Base-by-base conservation (phyloP, 2,329 filamentous ascomycete genomes). In the Rhinocladiella mackenziei region DNA sequence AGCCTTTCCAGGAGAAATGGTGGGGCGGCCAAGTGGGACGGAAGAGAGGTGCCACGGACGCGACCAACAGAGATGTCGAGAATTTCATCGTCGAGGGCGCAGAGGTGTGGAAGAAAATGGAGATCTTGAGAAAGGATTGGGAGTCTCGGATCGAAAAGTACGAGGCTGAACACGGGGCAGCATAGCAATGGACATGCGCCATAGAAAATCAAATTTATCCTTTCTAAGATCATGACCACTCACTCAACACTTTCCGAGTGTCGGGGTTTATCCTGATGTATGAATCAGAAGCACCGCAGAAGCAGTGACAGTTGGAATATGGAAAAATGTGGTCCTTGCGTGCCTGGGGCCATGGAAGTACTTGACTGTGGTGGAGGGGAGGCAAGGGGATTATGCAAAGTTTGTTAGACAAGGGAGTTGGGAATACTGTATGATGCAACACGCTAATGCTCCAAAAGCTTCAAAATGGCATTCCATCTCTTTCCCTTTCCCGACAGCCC, bases 101-200 rank as follows among this genome's bases (percentile, higher is more conserved):
- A 5, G 61, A 70, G 55, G 79, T 74, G 52, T 91, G 86, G 86
- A 71, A 61, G 48, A 72, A 79, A 64, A 83, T 92, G 75, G 87
- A 92, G 70, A 71, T 69, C 54, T 62, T 94, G 68, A 73, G 88
- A 56, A 62, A 60, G 18, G 70, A 77, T 57, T 89, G 82, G 88
- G 81, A 78, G 61, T 65, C 55, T n/a, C 63, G 67, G 55, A 61
- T 70, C 58, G 64, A 47, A 29, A 51, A 56, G 26, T 66, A 63
- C 60, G 71, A 74, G 54, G 39, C 38, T 17, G 34, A 28, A 17
- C 32, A 41, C 3, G 26, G 11, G 8, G 11, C 22, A 33, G 31
- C 8, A 10, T 5, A 30, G 8, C 15, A 43, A 50, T 28, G 43
- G 39, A 22, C 28, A 40, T 38, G 39, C 29, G 1, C 26, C 29